Base-by-base conservation (phyloP, 768 basidiomycete genomes). In the Tulasnella calospora region DNA sequence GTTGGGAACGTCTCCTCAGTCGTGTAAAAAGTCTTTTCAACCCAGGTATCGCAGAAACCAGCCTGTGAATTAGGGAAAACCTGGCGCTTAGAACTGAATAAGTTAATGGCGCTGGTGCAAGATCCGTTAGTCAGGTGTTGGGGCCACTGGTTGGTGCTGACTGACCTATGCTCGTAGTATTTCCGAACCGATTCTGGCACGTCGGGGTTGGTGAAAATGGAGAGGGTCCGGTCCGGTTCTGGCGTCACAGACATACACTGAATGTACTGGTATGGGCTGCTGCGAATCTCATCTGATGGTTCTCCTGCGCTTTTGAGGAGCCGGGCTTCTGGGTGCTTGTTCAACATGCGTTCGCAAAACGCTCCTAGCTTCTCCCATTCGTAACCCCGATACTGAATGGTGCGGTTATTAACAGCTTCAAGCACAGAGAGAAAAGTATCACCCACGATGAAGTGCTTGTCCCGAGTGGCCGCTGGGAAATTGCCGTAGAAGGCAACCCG, bases 331-430 rank as follows among this genome's bases (percentile, higher is more conserved):
- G 94, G 92, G 84, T 95, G 94, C 83, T 96, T 97, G 84, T 90
- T 92, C 76, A 96, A 89, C 90, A 98, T 93, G 47, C 93, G 87
- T 83, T 98, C 95, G 84, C 94, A 94, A 86, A 93, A 95, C 3
- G 92, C 89, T 9, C 91, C 92, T 80, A 91, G 95, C 82, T 94
- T 96, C 85, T 99, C 96, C 95, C 94, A 95, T 82, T 95, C 95
- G 82, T 91, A 93, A 1, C 96, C 97, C 69, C 97, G 94, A 83
- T 96, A 96, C 94, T 95, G 76, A 70, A 69, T 70, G 72, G 55
- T 35, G 76, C 73, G 79, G 75, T 81, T 61, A 19, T 51, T 44
- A 47, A 46, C 21, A 61, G 3, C n/a, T 6, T 73, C 40, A 35
- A 35, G 44, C 23, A 80, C 19, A 40, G 46, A 27, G 40, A 70